phyloP scores from a whole-genome alignment of 352 stramenopile species.

The Pythium aristosporum region DNA sequence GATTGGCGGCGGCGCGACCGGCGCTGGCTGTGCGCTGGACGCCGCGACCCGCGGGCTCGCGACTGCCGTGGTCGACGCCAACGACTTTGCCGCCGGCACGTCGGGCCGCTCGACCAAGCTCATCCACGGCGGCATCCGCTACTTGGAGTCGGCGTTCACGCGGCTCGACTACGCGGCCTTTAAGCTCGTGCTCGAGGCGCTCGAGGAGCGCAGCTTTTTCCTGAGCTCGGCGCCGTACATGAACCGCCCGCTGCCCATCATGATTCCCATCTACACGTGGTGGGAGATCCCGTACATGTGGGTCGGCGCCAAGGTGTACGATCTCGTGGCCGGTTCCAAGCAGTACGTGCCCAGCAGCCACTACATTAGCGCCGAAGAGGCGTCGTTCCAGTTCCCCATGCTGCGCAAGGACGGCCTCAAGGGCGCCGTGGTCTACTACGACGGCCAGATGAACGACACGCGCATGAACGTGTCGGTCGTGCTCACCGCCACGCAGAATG shows the following conservation, averaged over 20 bases:
- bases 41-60: conserved; percentile 91
- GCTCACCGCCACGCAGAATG: conserved; percentile 93
- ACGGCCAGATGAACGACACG: conserved; percentile 94
- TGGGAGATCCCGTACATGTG: conserved; percentile 96
- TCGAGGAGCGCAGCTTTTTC: conserved; percentile 93
- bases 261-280: conserved; percentile 96
- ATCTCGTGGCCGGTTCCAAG: conserved; percentile 89
- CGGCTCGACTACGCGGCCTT: conserved; percentile 89
- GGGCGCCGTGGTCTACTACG: conserved; percentile 90
- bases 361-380: conserved; percentile 91
- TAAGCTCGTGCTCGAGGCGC: conserved; percentile 91
- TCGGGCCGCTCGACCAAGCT: conserved; percentile 94
- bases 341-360: conserved; percentile 86
- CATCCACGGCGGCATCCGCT: conserved; percentile 95
- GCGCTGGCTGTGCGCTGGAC: conserved; percentile 90
- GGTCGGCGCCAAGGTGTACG: conserved; percentile 92
- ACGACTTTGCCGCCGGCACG: conserved; percentile 92
- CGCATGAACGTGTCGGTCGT: conserved; percentile 94
- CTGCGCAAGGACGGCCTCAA: conserved; percentile 91
- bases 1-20: conserved; percentile 92
- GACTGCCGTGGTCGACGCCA: conserved; percentile 90
- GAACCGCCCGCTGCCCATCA: conserved; percentile 93
- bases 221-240: conserved; percentile 93
- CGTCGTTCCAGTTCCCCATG: conserved; percentile 94
- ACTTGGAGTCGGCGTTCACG: conserved; percentile 94